Conservation (phyloP, 768 basidiomycete species). For the Gymnopilus dilepis region DNA sequence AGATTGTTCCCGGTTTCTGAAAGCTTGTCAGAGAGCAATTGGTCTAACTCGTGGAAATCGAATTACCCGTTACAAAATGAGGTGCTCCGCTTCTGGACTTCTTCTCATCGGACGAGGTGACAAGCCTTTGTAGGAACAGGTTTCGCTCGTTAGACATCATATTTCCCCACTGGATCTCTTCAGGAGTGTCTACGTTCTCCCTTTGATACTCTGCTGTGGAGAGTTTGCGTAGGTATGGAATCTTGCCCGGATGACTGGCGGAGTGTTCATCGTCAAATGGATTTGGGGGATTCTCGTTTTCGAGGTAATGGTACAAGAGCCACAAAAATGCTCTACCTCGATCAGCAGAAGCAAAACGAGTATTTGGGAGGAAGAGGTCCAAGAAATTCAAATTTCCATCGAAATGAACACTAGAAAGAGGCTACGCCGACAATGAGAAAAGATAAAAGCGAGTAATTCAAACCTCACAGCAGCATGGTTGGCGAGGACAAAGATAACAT, state of each 20-base stretch:
- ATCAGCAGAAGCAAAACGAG: conserved; percentile 69
- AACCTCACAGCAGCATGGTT: conserved; percentile 74
- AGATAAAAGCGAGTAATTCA: conserved; percentile 10
- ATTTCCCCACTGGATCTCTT: conserved; percentile 80
- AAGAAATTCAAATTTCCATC: conserved; percentile 76
- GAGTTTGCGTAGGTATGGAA: conserved; percentile 63
- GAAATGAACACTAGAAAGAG: conserved; percentile 71
- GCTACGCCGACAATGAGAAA: conserved; percentile 39
- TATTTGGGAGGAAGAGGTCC: conserved; percentile 80
- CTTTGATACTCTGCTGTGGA: conserved; percentile 55
- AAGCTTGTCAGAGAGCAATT: neutral
- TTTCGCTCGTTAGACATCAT: conserved; percentile 77
- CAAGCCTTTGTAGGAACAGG: conserved; percentile 71
- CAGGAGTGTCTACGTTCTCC: conserved; percentile 81
- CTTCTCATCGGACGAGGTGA: conserved; percentile 61
- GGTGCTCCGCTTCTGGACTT: conserved; percentile 47
- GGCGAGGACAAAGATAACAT: conserved; percentile 83
- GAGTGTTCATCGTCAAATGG: conserved; percentile 78
- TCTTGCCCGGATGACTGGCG: conserved; percentile 59
- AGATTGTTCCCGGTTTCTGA: conserved; percentile 38
- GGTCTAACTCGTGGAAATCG: neutral
- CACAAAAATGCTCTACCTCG: conserved; percentile 84
- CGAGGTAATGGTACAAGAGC: conserved; percentile 84
- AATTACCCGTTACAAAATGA: conserved; percentile 52
- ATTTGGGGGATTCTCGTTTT: conserved; percentile 65